Conservation (phyloP, 1,284 basidiomycete species). For the Pseudozyma pruni region DNA sequence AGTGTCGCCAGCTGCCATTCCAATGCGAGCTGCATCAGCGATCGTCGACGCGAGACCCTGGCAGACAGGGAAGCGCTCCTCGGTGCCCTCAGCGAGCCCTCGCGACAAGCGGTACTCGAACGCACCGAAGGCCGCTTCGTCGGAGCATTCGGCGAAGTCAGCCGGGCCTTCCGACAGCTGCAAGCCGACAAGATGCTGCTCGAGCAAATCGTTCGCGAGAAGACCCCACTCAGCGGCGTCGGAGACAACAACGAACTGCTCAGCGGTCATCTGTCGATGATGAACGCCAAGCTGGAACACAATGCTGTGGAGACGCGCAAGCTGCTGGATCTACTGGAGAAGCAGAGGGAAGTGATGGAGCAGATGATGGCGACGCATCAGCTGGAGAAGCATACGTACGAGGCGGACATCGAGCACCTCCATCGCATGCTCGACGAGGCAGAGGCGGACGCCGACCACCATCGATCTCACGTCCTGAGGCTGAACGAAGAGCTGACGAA, state of each 20-base stretch:
- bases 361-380: slow-evolving; percentile 61
- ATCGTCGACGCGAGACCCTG: slow-evolving; percentile 46
- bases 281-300: slow-evolving; percentile 50
- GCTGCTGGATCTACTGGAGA: slow-evolving; percentile 57
- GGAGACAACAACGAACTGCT: slow-evolving; percentile 46
- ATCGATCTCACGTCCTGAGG: slow-evolving; percentile 15
- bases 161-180: slow-evolving; percentile 56
- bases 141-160: slow-evolving; percentile 56
- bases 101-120: slow-evolving; percentile 38
- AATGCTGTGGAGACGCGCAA: slow-evolving; percentile 53
- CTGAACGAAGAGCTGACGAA: slow-evolving; percentile 44
- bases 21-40: slow-evolving; percentile 28
- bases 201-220: slow-evolving; percentile 56
- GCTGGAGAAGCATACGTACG: slow-evolving; percentile 48
- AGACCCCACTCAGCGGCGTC: slow-evolving; percentile 52
- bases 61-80: slow-evolving; percentile 37
- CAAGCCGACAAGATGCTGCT: slow-evolving; percentile 57
- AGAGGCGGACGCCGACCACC: slow-evolving; percentile 21
- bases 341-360: slow-evolving; percentile 60
- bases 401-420: slow-evolving; percentile 50
- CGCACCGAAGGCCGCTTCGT: slow-evolving; percentile 53
- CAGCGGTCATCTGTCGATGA: slow-evolving; percentile 38
- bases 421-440: slow-evolving; percentile 36
- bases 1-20: slow-evolving; percentile 30
- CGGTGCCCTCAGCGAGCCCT: slow-evolving; percentile 17